phyloP scores from a whole-genome alignment of 176 grass and related monocot genomes.

The Raddia guianensis region DNA sequence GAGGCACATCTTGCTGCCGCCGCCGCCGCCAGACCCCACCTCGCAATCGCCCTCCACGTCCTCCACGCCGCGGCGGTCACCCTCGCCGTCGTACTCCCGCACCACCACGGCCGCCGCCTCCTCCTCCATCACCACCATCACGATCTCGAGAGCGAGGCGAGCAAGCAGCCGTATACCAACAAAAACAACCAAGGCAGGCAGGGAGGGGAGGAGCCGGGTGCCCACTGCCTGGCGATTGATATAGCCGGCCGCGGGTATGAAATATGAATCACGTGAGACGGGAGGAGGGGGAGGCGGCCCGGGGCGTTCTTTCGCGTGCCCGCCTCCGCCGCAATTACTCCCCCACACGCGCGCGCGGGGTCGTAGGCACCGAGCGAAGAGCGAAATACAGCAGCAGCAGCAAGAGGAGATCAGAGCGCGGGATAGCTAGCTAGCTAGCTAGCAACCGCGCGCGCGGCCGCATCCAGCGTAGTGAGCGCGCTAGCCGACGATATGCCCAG shows the following conservation, averaged over 20 bases:
- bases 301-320: slow-evolving; percentile 43
- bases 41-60: slow-evolving; percentile 80
- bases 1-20: slow-evolving; percentile 68
- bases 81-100: slow-evolving; percentile 55
- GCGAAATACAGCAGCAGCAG: background rate
- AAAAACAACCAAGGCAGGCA: background rate
- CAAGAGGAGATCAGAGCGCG: background rate
- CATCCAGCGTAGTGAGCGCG: slow-evolving; percentile 18
- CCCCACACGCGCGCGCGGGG: background rate
- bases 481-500: slow-evolving; percentile 1
- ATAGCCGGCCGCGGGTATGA: slow-evolving; percentile 35
- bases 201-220: background rate
- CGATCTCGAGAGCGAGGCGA: background rate
- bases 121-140: slow-evolving; percentile 12
- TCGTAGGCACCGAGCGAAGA: background rate
- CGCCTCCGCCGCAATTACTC: slow-evolving; percentile 39
- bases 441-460: background rate
- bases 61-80: slow-evolving; percentile 60
- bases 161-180: background rate
- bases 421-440: slow-evolving; percentile 15
- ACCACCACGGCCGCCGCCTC: slow-evolving; percentile 23
- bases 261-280: slow-evolving; percentile 45
- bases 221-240: background rate
- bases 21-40: slow-evolving; percentile 60
- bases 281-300: background rate